phyloP scores from a whole-genome alignment of 495 filamentous ascomycete genomes.

The Terfezia claveryi region DNA sequence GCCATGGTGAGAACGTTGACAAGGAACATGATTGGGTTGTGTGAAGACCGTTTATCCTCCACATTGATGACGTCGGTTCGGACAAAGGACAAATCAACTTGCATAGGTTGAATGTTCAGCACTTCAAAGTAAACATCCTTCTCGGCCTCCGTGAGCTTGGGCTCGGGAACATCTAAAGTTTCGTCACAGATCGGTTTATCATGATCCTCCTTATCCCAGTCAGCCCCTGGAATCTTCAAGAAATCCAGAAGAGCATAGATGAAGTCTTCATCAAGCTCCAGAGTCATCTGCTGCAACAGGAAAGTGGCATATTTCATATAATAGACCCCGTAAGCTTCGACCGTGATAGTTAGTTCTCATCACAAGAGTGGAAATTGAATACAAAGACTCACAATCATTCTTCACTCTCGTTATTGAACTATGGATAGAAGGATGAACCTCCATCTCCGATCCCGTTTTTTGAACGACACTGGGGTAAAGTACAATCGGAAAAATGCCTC shows the following conservation, averaged over 20 bases:
- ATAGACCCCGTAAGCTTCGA: slow-evolving; percentile 58
- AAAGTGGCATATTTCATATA: slow-evolving; percentile 97
- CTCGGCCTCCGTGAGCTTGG: slow-evolving; percentile 54
- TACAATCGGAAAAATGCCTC: slow-evolving; percentile 92
- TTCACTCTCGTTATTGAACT: slow-evolving; percentile 82
- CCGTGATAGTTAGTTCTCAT: slow-evolving; percentile 1
- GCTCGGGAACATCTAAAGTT: slow-evolving; percentile 73
- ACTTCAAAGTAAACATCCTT: slow-evolving; percentile 97
- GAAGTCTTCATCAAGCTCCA: slow-evolving; percentile 95
- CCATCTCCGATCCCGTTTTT: slow-evolving; percentile 91
- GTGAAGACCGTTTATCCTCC: slow-evolving; percentile 67
- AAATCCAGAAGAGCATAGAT: slow-evolving; percentile 91
- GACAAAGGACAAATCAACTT: slow-evolving; percentile 90
- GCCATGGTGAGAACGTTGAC: slow-evolving; percentile 98
- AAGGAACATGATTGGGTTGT: slow-evolving; percentile 91
- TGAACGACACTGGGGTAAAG: slow-evolving; percentile 97
- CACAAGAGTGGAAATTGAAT: neutral
- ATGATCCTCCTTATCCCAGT: slow-evolving; percentile 62
- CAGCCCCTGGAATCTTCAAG: slow-evolving; percentile 81
- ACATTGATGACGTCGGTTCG: slow-evolving; percentile 90
- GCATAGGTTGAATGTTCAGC: slow-evolving; percentile 90
- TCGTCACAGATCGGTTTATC: slow-evolving; percentile 68
- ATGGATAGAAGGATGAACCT: slow-evolving; percentile 85
- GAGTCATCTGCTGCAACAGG: slow-evolving; percentile 88
- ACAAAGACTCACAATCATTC: slow-evolving; percentile 41